Conservation (phyloP, 345 rosid genomes). For the Syzygium aromaticum region DNA sequence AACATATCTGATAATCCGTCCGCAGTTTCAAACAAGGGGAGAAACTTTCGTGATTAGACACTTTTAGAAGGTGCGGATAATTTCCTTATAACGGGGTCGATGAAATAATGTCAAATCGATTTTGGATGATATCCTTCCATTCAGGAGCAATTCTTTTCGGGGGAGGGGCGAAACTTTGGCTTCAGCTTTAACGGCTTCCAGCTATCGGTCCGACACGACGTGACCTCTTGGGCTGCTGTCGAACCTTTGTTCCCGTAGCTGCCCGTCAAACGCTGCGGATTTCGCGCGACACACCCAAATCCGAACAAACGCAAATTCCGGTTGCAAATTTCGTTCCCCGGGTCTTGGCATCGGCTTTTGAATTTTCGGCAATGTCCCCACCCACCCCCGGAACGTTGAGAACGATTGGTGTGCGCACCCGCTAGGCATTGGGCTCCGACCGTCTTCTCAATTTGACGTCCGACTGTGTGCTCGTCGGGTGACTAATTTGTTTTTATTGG, state of each 20-base stretch:
- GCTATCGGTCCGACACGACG: background rate
- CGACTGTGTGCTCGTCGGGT: accelerated
- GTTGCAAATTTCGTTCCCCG: background rate
- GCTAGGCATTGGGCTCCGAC: background rate
- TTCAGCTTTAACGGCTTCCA: background rate
- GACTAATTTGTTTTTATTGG: background rate
- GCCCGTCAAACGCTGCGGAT: background rate
- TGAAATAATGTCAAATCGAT: background rate
- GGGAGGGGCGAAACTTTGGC: background rate
- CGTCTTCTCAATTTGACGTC: background rate
- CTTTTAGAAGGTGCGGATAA: background rate
- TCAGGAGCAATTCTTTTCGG: too few species aligned
- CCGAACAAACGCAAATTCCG: background rate
- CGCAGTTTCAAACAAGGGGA: background rate
- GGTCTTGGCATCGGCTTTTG: background rate
- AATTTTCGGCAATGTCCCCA: background rate
- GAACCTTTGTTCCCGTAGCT: too few species aligned
- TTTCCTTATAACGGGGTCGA: background rate
- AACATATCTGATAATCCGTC: background rate
- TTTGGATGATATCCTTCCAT: background rate
- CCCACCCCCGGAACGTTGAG: background rate
- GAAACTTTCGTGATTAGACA: background rate
- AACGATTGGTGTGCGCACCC: background rate
- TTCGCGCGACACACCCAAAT: background rate
- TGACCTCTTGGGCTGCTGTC: background rate